A percentile compares a stretch with the other conserved stretches of the same genome.
phyloP scores from a whole-genome alignment of 805 yeast species.

The Candida verbasci region DNA sequence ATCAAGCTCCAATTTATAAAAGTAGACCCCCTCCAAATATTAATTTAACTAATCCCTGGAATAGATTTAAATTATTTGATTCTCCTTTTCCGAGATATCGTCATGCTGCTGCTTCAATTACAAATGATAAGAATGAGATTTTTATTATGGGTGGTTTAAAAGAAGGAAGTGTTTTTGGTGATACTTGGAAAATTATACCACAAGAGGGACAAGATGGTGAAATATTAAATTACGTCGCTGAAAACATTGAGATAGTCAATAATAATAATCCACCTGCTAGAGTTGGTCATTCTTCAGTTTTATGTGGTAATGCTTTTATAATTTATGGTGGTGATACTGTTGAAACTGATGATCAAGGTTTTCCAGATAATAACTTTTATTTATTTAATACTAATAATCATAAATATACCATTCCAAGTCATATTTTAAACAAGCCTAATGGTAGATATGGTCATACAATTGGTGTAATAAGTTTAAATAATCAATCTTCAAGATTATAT shows the following conservation, averaged over 20 bases:
- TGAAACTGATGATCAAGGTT: conserved; percentile 67
- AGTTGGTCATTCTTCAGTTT: conserved; percentile 89
- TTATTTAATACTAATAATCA: conserved; percentile 59
- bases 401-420: conserved; percentile 42
- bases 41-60: conserved; percentile 54
- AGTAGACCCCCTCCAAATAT: conserved; percentile 6
- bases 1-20: not conserved
- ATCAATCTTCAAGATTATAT: conserved; percentile 53
- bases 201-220: conserved; percentile 18
- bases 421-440: conserved; percentile 58
- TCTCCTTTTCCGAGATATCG: conserved; percentile 95
- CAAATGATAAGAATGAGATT: conserved; percentile 73
- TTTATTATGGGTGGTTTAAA: conserved; percentile 94
- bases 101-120: conserved; percentile 72
- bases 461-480: conserved; percentile 57
- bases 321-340: conserved; percentile 96
- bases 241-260: conserved; percentile 47
- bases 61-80: conserved; percentile 52
- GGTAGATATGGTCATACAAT: conserved; percentile 96
- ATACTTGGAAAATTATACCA: conserved; percentile 84
- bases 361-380: conserved; percentile 85
- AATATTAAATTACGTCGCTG: conserved; percentile 25
- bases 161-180: conserved; percentile 90
- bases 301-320: conserved; percentile 92
- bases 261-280: conserved; percentile 88